Base-by-base conservation (phyloP, 2,329 filamentous ascomycete genomes). In the Teratosphaeria destructans region DNA sequence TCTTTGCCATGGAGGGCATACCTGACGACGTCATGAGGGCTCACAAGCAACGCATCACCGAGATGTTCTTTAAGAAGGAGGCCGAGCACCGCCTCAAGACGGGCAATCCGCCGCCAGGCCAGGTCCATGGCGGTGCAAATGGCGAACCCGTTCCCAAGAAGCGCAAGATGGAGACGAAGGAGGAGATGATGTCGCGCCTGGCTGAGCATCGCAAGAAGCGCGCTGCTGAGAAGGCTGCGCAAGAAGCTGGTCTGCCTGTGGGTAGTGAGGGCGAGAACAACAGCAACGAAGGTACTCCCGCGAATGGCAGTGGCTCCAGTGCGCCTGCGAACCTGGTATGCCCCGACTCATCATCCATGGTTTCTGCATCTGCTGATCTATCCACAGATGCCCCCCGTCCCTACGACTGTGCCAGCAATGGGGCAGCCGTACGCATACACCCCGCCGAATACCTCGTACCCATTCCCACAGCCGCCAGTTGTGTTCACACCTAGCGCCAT, bases 1-100 rank as follows among this genome's bases (percentile, higher is more conserved):
- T 99, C 70, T 99, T 97, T 73, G 94, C 93, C 70, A 96, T 96
- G 89, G 91, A 96, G 74, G 94, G 94, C 70, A 90, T 97, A 43
- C 94, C 94, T 2, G 87, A 90, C 60, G 90, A 96, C 60, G 83
- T 95, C 63, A 78, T 90, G 60, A 83, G 90, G 68, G 84, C 88
- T 70, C 92, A 96, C 79, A 88, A 89, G 71, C 89, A 94, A 75
- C 85, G 89, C 68, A 90, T 97, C 71, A 85, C 91, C 64, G 84
- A 89, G 67, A 87, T 88, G 74, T 96, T 87, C 75, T 93, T 95
- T 74, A 86, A 90, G 72, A 86, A 86, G 29, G 89, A 95, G 74
- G 87, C 88, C 60, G 90, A 95, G 68, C 84, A 91, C 61, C 86
- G 89, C 65, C 85, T 87, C 55, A 82, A 85, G 8, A 95, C 91